Evolutionary conservation across 352 stramenopile species (phyloP).

Genomic region (Globisporangium iwayamae): DNA sequence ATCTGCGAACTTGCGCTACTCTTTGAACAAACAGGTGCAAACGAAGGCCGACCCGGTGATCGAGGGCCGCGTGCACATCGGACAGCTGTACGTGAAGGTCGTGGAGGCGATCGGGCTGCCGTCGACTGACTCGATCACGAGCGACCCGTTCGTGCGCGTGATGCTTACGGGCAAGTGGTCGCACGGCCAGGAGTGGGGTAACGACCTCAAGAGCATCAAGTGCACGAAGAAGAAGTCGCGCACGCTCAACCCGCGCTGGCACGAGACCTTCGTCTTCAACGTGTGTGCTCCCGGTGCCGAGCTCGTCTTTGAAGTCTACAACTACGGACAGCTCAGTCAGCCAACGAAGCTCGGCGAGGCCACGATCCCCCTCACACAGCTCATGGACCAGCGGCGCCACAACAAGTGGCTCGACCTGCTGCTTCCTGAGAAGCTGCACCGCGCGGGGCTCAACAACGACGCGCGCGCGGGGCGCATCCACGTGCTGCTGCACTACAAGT

Average conservation of each 20-base stretch:
- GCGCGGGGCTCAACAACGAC: slow-evolving; percentile 79
- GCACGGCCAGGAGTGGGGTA: slow-evolving; percentile 80
- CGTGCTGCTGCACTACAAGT: slow-evolving; percentile 85
- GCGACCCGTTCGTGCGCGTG: slow-evolving; percentile 80
- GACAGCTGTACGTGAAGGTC: slow-evolving; percentile 84
- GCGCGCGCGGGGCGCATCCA: slow-evolving; percentile 76
- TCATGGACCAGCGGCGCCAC: slow-evolving; percentile 84
- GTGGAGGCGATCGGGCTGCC: slow-evolving; percentile 81
- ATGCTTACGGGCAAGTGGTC: slow-evolving; percentile 86
- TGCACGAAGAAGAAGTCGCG: slow-evolving; percentile 87
- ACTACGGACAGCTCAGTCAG: slow-evolving; percentile 78
- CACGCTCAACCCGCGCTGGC: slow-evolving; percentile 82
- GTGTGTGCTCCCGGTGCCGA: slow-evolving; percentile 80
- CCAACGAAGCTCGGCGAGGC: slow-evolving; percentile 82
- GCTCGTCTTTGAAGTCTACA: slow-evolving; percentile 82
- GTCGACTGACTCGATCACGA: slow-evolving; percentile 87
- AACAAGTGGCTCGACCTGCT: slow-evolving; percentile 87
- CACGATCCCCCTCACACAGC: slow-evolving; percentile 62
- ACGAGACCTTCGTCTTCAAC: slow-evolving; percentile 88
- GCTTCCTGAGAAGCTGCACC: slow-evolving; percentile 75
- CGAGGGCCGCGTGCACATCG: slow-evolving; percentile 79
- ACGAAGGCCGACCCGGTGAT: slow-evolving; percentile 75
- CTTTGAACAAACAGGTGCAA: slow-evolving; percentile 29
- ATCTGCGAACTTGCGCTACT: background rate
- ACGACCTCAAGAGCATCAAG: slow-evolving; percentile 76